Evolutionary conservation across 176 grass and related monocot genomes (phyloP).

Genomic region (Bolboschoenus planiculmis): DNA sequence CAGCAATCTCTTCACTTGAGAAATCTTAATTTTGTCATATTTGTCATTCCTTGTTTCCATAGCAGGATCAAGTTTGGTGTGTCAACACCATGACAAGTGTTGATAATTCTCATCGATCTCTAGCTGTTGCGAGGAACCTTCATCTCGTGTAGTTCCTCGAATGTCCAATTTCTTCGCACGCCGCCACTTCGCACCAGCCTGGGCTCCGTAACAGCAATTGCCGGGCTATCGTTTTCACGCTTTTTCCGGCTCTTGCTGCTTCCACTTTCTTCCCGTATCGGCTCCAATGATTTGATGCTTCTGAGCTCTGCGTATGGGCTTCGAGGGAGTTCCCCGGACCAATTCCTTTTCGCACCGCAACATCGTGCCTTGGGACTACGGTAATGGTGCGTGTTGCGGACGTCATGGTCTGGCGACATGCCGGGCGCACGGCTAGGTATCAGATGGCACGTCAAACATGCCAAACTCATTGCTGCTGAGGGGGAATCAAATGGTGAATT

Average conservation of each 20-base stretch:
- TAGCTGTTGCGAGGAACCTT: background rate
- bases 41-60: too few relatives aligned
- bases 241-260: constrained; percentile 41
- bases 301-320: constrained; percentile 7
- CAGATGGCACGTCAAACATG: constrained; percentile 37
- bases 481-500: constrained; percentile 8
- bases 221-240: constrained; percentile 14
- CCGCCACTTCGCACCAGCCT: constrained; percentile 47
- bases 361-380: constrained; percentile 36
- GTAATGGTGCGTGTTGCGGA: constrained; percentile 15
- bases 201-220: constrained; percentile 3
- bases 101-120: background rate
- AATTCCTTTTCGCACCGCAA: constrained; percentile 24
- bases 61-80: background rate
- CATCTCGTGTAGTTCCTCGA: constrained; percentile 41
- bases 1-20: background rate
- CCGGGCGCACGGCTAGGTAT: background rate
- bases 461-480: constrained; percentile 25
- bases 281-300: background rate
- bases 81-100: background rate
- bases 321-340: constrained; percentile 1
- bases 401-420: constrained; percentile 7
- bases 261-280: background rate
- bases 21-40: background rate
- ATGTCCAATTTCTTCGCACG: constrained; percentile 77